Percentiles rank a stretch among this genome's conserved stretches.
Evolutionary conservation across 768 basidiomycete genomes (phyloP).

Genomic region (Pholiota microspora): DNA sequence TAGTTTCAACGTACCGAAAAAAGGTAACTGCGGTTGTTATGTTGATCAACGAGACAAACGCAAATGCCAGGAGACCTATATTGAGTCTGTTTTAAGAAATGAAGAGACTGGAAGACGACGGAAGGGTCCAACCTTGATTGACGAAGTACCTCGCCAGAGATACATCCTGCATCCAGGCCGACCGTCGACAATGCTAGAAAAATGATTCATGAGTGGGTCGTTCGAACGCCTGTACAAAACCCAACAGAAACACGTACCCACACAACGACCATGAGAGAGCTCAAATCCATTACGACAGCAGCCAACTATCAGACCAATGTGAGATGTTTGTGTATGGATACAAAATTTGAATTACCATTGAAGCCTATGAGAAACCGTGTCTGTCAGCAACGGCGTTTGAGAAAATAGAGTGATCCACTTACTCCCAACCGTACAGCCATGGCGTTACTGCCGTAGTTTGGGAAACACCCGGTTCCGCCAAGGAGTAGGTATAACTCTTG

Average conservation of each 20-base stretch:
- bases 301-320: slow-evolving; percentile 25
- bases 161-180: slow-evolving; percentile 23
- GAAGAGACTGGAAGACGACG: background rate
- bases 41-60: slow-evolving; percentile 28
- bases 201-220: background rate
- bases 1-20: slow-evolving; percentile 27
- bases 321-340: background rate
- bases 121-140: slow-evolving; percentile 28
- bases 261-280: slow-evolving; percentile 33
- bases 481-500: slow-evolving; percentile 20
- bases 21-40: slow-evolving; percentile 27
- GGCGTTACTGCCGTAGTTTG: slow-evolving; percentile 30
- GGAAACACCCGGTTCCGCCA: slow-evolving; percentile 35
- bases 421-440: slow-evolving; percentile 34
- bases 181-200: slow-evolving; percentile 27
- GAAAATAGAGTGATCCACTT: slow-evolving; percentile 14
- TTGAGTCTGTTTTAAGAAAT: background rate
- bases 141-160: slow-evolving; percentile 35
- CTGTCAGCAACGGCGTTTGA: slow-evolving; percentile 4
- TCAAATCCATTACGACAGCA: slow-evolving; percentile 34
- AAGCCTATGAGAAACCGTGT: slow-evolving; percentile 14
- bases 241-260: slow-evolving; percentile 23
- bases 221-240: background rate
- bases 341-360: slow-evolving; percentile 17
- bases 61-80: slow-evolving; percentile 33